Conservation (phyloP, 2,329 filamentous ascomycete genomes). For the Alternaria conjuncta region DNA sequence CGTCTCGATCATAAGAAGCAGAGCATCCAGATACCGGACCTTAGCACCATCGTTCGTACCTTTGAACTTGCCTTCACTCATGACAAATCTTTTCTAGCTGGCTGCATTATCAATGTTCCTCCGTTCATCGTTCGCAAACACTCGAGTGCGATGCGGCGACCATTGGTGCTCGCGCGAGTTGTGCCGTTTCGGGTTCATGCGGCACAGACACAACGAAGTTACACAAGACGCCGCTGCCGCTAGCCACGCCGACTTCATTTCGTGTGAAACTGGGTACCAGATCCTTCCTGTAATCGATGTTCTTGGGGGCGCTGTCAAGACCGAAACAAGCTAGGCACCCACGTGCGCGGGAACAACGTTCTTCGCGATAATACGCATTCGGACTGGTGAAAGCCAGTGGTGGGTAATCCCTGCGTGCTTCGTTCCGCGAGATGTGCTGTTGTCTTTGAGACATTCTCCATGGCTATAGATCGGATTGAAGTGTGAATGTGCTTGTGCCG, state of each 20-base stretch:
- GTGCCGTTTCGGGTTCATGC: neutral
- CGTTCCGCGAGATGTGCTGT: neutral
- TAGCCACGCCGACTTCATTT: neutral
- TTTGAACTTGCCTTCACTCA: rapidly evolving
- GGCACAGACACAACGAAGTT: neutral
- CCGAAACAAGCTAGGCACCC: neutral
- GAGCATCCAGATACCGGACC: neutral
- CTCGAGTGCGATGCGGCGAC: neutral
- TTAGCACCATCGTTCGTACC: neutral
- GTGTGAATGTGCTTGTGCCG: neutral
- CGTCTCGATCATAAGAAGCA: neutral
- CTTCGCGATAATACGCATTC: neutral
- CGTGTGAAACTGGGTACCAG: neutral
- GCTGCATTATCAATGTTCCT: neutral
- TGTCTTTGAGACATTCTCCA: neutral
- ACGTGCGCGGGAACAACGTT: neutral
- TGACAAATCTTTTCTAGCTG: rapidly evolving
- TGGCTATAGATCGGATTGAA: neutral
- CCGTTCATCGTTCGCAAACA: neutral
- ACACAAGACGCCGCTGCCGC: neutral
- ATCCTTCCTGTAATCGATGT: neutral
- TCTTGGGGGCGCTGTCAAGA: neutral
- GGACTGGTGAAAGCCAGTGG: neutral
- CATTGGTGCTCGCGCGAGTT: neutral
- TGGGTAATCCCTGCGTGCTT: neutral